phyloP scores from a whole-genome alignment of 352 stramenopile genomes.

The Phytophthora palmivora region DNA sequence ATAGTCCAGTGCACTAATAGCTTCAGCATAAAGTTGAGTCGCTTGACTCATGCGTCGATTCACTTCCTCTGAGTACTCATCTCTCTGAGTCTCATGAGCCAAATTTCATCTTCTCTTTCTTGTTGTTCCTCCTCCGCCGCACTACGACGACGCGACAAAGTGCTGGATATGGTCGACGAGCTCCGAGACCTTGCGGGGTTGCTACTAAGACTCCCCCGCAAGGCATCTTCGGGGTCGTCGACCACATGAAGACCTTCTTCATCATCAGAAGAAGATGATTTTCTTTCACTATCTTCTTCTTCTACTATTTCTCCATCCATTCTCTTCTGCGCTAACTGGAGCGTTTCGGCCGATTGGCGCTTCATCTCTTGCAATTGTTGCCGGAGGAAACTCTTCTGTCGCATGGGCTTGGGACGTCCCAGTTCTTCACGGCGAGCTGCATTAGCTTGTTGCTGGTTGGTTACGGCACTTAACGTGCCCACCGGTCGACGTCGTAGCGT shows the following conservation, averaged over 20 bases:
- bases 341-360: slow-evolving; percentile 64
- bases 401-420: slow-evolving; percentile 45
- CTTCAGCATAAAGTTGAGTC: slow-evolving; percentile 63
- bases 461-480: slow-evolving; percentile 47
- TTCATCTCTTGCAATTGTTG: slow-evolving; percentile 84
- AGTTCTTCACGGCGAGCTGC: slow-evolving; percentile 33
- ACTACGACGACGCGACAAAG: slow-evolving; percentile 34
- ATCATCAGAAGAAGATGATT: slow-evolving; percentile 38
- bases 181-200: slow-evolving; percentile 41
- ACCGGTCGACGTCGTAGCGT: slow-evolving; percentile 43
- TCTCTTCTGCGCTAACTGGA: slow-evolving; percentile 49
- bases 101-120: slow-evolving; percentile 33
- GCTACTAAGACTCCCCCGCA: slow-evolving; percentile 36
- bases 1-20: slow-evolving; percentile 56
- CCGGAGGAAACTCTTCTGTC: slow-evolving; percentile 72
- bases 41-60: slow-evolving; percentile 60
- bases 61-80: slow-evolving; percentile 49
- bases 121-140: slow-evolving; percentile 44
- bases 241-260: slow-evolving; percentile 43
- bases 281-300: slow-evolving; percentile 30
- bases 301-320: slow-evolving; percentile 55
- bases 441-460: slow-evolving; percentile 42
- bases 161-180: slow-evolving; percentile 43
- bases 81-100: slow-evolving; percentile 35
- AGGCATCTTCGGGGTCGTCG: slow-evolving; percentile 46